Evolutionary conservation across 2,329 filamentous ascomycete species (phyloP).

Genomic region (Trichoderma atroviride): DNA sequence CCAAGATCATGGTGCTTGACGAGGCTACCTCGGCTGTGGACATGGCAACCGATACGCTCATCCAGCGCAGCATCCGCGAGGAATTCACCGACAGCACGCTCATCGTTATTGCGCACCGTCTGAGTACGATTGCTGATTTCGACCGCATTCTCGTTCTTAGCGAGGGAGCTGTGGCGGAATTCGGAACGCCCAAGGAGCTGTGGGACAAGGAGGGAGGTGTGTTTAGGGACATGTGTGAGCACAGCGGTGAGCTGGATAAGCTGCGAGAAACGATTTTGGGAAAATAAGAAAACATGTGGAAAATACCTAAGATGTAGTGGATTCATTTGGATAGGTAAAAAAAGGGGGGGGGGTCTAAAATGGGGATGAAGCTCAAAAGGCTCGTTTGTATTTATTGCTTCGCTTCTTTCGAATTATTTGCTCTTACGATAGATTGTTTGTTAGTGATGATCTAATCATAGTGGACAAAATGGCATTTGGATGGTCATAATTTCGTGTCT

Average conservation of each 20-base stretch:
- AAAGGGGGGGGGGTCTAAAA: not conserved
- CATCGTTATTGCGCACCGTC: conserved; percentile 73
- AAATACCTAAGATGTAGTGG: not conserved
- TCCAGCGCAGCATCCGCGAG: conserved; percentile 72
- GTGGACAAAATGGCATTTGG: not conserved
- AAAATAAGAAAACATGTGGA: conserved; percentile 4
- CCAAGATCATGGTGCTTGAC: conserved; percentile 78
- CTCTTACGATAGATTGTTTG: not conserved
- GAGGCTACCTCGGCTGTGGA: conserved; percentile 80
- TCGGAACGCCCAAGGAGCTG: conserved; percentile 64
- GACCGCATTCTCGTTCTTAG: conserved; percentile 73
- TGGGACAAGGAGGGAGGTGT: conserved; percentile 56
- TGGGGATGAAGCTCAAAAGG: not conserved
- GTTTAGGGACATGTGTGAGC: conserved; percentile 66
- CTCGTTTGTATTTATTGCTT: not conserved
- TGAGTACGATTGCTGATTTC: conserved; percentile 77
- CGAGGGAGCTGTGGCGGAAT: conserved; percentile 69
- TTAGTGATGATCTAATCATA: not conserved
- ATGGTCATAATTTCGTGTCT: conserved; percentile 8
- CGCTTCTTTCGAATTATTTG: not conserved
- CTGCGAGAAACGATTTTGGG: conserved; percentile 51
- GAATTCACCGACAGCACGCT: conserved; percentile 71
- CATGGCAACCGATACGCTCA: conserved; percentile 73
- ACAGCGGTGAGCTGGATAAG: conserved; percentile 61
- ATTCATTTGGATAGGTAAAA: not conserved